Evolutionary conservation across 768 basidiomycete genomes (phyloP).

Genomic region (Gymnopilus dilepis): DNA sequence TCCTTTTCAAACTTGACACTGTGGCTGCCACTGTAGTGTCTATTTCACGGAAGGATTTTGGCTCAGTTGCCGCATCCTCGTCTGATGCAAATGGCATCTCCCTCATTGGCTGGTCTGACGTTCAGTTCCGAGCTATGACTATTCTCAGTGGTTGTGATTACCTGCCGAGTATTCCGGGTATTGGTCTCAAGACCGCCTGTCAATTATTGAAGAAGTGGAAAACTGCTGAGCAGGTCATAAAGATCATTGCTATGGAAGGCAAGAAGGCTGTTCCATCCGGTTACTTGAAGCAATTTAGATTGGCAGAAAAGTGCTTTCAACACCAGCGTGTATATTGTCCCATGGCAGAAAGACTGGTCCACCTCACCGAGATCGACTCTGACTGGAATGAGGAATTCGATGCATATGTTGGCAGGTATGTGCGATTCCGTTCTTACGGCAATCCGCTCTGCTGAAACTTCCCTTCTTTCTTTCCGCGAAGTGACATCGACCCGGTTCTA

Average conservation of each 20-base stretch:
- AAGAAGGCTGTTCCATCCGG: slow-evolving; percentile 79
- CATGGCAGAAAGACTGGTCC: slow-evolving; percentile 60
- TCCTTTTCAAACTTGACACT: slow-evolving; percentile 92
- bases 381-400: slow-evolving; percentile 67
- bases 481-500: slow-evolving; percentile 64
- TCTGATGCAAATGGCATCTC: slow-evolving; percentile 67
- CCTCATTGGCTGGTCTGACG: slow-evolving; percentile 87
- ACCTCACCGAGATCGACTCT: slow-evolving; percentile 66
- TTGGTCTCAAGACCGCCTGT: slow-evolving; percentile 95
- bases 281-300: slow-evolving; percentile 75
- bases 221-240: slow-evolving; percentile 83
- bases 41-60: slow-evolving; percentile 74
- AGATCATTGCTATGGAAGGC: slow-evolving; percentile 78
- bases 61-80: slow-evolving; percentile 50
- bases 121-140: slow-evolving; percentile 91
- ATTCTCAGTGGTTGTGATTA: slow-evolving; percentile 95
- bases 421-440: slow-evolving; percentile 25
- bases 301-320: slow-evolving; percentile 91
- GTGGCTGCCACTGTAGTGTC: slow-evolving; percentile 65
- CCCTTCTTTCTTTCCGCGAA: slow-evolving; percentile 35
- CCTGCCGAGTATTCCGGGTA: slow-evolving; percentile 85
- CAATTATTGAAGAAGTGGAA: slow-evolving; percentile 81
- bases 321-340: slow-evolving; percentile 95
- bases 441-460: neutral
- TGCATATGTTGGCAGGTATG: slow-evolving; percentile 72